These are phyloP conservation scores for Fusarium liriodendri DNA, from an alignment of 2,329 filamentous ascomycete genomes.

Conservation along the genomic window DNA sequence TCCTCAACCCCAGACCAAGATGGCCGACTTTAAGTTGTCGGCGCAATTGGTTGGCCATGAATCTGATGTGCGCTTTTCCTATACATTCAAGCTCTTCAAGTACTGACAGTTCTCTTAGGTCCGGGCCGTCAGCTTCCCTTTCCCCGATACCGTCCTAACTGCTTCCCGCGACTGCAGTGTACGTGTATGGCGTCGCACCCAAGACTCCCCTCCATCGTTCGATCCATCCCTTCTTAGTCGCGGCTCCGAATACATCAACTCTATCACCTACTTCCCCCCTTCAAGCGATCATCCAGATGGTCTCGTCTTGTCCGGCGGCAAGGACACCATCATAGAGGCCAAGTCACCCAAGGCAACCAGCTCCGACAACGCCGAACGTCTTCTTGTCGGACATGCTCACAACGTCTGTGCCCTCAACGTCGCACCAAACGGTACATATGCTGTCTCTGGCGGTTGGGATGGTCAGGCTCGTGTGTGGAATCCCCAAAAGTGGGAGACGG, in stretches of 20 bases:
- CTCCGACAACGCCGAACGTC: slow-evolving; percentile 82
- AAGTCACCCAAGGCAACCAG: slow-evolving; percentile 75
- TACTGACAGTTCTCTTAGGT: slow-evolving; percentile 68
- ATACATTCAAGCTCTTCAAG: neutral
- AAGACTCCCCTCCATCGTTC: slow-evolving; percentile 75
- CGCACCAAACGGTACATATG: slow-evolving; percentile 74
- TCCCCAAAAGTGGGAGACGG: slow-evolving; percentile 85
- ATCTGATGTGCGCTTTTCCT: slow-evolving; percentile 78
- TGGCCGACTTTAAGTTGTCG: slow-evolving; percentile 92
- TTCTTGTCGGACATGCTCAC: slow-evolving; percentile 86
- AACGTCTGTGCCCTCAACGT: slow-evolving; percentile 92
- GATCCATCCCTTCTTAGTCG: slow-evolving; percentile 83
- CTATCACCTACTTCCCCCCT: slow-evolving; percentile 80
- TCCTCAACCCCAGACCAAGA: slow-evolving; percentile 48
- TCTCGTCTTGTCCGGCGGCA: slow-evolving; percentile 86
- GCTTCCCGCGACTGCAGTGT: slow-evolving; percentile 94
- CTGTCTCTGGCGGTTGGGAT: slow-evolving; percentile 97
- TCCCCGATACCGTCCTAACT: slow-evolving; percentile 78
- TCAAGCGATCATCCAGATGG: slow-evolving; percentile 78
- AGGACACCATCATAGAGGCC: slow-evolving; percentile 93
- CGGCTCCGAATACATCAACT: slow-evolving; percentile 88
- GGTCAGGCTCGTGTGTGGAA: slow-evolving; percentile 87
- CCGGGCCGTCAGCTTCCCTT: slow-evolving; percentile 84
- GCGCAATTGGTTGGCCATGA: slow-evolving; percentile 90
- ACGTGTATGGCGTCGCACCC: slow-evolving; percentile 81